Base-by-base conservation (phyloP, 1,139 yeast species). In the Suhomyces atakaporum region DNA sequence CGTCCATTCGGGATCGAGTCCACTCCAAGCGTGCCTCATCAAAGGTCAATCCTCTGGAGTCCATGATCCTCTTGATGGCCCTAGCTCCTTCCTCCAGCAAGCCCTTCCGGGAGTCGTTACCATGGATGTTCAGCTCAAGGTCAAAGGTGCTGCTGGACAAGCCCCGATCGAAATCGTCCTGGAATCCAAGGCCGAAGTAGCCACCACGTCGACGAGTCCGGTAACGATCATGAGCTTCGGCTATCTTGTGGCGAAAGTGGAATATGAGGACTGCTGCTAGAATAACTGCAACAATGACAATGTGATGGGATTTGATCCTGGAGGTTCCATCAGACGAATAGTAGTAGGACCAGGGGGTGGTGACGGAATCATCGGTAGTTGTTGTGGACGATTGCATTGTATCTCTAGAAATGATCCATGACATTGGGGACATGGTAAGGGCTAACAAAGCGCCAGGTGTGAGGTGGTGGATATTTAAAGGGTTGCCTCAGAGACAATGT, bases 11-110 rank as follows among this genome's bases (percentile, higher is more conserved):
- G 13, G 56, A 50, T 39, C 64, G 68, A 2, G 78, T 73, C 50
- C 75, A 81, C 35, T 66, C 54, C 9, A 75, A 59, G 38, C 95
- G 66, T 1, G 95, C 95, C 31, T 79, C 79, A 53, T 86, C 95
- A 56, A 86, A 86, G 1, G 74, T 51, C 24, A 83, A 39, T 16
- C 65, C 54, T 27, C 62, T 53, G 16, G 64, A 58, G 5, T 63
- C 51, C 94, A 85, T 85, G 13, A 84, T 63, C 23, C 57, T 48
- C 40, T 65, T 63, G 12, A 86, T 78, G 37, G 67, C 73, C 10
- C 51, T 51, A 53, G 79, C 81, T 3, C 85, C 78, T 4, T 45
- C 54, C 25, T 67, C 77, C 54, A 78, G 81, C 29, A 86, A 64
- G 1, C 95, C 95, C 11, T 62, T 52, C 37, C 95, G 70, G 1